phyloP scores from a whole-genome alignment of 2,329 filamentous ascomycete species.

The Zymoseptoria pseudotritici region DNA sequence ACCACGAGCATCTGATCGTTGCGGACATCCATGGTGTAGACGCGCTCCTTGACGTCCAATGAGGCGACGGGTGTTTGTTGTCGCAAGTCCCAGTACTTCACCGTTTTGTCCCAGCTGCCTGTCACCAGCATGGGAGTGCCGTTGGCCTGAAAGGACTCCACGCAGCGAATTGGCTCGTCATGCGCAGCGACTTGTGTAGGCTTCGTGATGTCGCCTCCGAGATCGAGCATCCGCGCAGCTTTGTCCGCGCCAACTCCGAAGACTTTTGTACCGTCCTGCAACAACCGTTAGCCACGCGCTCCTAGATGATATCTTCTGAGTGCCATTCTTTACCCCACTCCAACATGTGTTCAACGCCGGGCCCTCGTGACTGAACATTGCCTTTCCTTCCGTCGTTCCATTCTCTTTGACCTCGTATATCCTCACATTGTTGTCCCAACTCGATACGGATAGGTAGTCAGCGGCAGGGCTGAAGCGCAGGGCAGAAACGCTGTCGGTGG shows the following conservation, averaged over 20 bases:
- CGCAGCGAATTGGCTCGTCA: constrained; percentile 71
- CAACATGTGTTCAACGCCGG: constrained; percentile 81
- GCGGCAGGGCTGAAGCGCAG: constrained; percentile 69
- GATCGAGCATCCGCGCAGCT: constrained; percentile 78
- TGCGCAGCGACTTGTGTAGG: constrained; percentile 68
- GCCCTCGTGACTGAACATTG: constrained; percentile 75
- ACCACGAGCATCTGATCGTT: constrained; percentile 69
- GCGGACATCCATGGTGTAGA: constrained; percentile 89
- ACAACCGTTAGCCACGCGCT: not conserved
- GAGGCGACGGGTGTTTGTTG: constrained; percentile 57
- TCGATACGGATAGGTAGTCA: constrained; percentile 81
- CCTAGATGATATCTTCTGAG: not conserved
- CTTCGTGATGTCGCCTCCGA: constrained; percentile 48
- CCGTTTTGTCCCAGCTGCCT: constrained; percentile 83
- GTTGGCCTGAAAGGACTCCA: constrained; percentile 55
- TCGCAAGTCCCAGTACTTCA: constrained; percentile 84
- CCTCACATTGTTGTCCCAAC: constrained; percentile 96
- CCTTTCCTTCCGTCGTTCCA: constrained; percentile 76
- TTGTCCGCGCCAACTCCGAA: constrained; percentile 87
- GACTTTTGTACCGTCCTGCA: constrained; percentile 80
- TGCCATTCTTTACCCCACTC: constrained; percentile 61
- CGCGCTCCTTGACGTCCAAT: constrained; percentile 63
- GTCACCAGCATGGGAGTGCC: constrained; percentile 79
- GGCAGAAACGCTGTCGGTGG: constrained; percentile 83
- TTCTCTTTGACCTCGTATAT: constrained; percentile 83